phyloP scores from a whole-genome alignment of 768 basidiomycete species.

The Panus rudis region DNA sequence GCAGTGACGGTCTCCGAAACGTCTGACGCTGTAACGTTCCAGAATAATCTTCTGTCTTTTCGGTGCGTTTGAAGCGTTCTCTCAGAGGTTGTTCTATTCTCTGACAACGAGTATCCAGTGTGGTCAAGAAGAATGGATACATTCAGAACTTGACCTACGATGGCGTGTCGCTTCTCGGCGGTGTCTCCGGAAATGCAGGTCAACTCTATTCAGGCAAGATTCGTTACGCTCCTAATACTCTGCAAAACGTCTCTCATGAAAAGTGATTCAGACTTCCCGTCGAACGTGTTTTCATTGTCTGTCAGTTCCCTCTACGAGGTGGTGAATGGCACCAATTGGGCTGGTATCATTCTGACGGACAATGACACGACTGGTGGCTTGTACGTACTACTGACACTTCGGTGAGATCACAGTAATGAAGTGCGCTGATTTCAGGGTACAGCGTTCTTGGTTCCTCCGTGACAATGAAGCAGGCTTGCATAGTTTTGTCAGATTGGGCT shows the following conservation, averaged over 20 bases:
- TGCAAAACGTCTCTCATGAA: background rate
- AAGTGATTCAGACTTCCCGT: conserved; percentile 16
- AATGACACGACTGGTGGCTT: conserved; percentile 12
- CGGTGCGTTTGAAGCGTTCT: background rate
- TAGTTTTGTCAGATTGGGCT: conserved; percentile 20
- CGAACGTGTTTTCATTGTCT: conserved; percentile 12
- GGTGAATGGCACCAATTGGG: conserved; percentile 14
- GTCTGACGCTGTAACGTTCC: background rate
- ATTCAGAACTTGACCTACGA: conserved; percentile 17
- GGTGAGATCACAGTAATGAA: background rate
- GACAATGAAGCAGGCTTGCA: conserved; percentile 21
- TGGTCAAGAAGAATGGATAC: conserved; percentile 14
- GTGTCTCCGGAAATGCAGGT: conserved; percentile 17
- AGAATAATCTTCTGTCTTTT: background rate
- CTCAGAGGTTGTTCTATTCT: background rate
- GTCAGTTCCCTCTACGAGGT: conserved; percentile 8
- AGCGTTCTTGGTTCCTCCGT: conserved; percentile 24
- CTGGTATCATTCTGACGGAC: conserved; percentile 22
- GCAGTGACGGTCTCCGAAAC: background rate
- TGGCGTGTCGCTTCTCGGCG: conserved; percentile 13
- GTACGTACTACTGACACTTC: background rate
- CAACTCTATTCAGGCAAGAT: conserved; percentile 17
- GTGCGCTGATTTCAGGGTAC: conserved; percentile 5
- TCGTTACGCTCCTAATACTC: background rate
- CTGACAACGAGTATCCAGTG: conserved; percentile 1